Evolutionary conservation across 257 asterid species (phyloP).

Genomic region (Cinchona pubescens): DNA sequence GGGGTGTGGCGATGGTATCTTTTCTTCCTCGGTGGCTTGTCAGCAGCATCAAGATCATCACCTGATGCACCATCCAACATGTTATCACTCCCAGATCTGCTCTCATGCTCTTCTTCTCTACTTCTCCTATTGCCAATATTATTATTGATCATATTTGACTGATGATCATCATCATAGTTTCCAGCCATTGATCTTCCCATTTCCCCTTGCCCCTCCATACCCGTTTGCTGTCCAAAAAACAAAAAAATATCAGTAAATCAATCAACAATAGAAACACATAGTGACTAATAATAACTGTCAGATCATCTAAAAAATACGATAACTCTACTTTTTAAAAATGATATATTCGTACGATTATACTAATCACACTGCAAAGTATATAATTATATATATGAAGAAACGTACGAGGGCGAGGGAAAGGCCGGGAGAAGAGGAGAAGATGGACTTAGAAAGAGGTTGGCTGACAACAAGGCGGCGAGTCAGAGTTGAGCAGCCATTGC

Average conservation of each 20-base stretch:
- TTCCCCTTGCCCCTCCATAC: constrained; percentile 77
- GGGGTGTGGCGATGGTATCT: constrained; percentile 99
- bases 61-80: constrained; percentile 88
- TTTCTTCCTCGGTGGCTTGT: constrained; percentile 79
- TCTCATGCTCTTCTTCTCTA: constrained; percentile 85
- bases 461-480: constrained; percentile 48
- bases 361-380: too few relatives aligned
- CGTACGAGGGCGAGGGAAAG: constrained; percentile 92
- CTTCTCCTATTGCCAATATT: constrained; percentile 53
- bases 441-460: constrained; percentile 55
- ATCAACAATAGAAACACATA: too few relatives aligned
- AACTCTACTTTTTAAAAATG: too few relatives aligned
- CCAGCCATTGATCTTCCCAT: constrained; percentile 47
- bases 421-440: constrained; percentile 75
- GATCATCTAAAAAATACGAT: too few relatives aligned
- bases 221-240: constrained; percentile 49
- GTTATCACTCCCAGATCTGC: constrained; percentile 98
- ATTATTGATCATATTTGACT: constrained; percentile 37
- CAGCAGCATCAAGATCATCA: constrained; percentile 75
- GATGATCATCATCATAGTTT: too few relatives aligned
- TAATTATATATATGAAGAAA: too few relatives aligned
- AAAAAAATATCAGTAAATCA: neutral
- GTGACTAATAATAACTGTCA: too few relatives aligned
- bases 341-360: too few relatives aligned
- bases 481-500: constrained; percentile 48